Evolutionary conservation across 2,329 filamentous ascomycete species (phyloP).

Genomic region (Ascochyta pisi): DNA sequence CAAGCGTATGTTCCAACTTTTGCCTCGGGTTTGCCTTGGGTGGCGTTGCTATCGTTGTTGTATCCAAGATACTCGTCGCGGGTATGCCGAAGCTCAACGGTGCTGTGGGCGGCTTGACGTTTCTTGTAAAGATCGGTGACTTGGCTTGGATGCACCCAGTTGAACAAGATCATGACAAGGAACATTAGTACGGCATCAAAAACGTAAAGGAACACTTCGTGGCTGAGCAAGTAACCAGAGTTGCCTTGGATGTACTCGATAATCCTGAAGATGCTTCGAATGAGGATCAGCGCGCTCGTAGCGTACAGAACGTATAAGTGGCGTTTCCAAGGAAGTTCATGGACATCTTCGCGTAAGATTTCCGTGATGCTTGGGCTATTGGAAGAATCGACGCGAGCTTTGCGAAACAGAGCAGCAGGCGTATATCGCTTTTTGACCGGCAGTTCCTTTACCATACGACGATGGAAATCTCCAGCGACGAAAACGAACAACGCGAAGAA

Average conservation of each 20-base stretch:
- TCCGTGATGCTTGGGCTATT: neutral
- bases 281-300: constrained; percentile 55
- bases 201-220: constrained; percentile 55
- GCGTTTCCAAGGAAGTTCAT: constrained; percentile 35
- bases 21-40: neutral
- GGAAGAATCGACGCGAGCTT: constrained; percentile 1
- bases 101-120: constrained; percentile 3
- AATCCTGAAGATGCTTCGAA: constrained; percentile 59
- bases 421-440: constrained; percentile 11
- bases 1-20: neutral
- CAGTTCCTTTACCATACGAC: constrained; percentile 19
- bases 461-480: constrained; percentile 26
- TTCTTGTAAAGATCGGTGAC: constrained; percentile 25
- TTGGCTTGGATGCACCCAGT: constrained; percentile 36
- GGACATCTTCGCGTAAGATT: neutral
- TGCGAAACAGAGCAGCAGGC: constrained; percentile 2
- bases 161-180: constrained; percentile 50
- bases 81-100: constrained; percentile 15
- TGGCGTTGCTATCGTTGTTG: neutral
- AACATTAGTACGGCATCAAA: constrained; percentile 57
- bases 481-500: constrained; percentile 59
- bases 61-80: neutral
- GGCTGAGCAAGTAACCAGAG: constrained; percentile 52
- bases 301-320: constrained; percentile 54
- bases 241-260: constrained; percentile 57